Evolutionary conservation across 2,329 filamentous ascomycete species (phyloP).

Genomic region (Pestalotiopsis sp.): DNA sequence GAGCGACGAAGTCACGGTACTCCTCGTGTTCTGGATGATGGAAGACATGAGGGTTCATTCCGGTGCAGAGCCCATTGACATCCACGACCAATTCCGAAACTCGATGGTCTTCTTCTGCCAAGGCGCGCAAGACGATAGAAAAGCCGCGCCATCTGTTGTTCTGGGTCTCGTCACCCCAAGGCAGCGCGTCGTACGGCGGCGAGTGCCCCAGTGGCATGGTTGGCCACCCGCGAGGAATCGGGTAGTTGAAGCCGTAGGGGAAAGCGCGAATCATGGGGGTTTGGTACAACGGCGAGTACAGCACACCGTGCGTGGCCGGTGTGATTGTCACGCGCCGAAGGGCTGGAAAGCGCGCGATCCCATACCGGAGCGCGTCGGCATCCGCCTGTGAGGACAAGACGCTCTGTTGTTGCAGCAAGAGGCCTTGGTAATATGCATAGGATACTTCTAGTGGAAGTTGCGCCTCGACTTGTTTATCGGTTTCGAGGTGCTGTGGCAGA

Average conservation of each 20-base stretch:
- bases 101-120: conserved; percentile 24
- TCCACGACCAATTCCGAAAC: conserved; percentile 40
- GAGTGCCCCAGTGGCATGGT: background rate
- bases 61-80: conserved; percentile 28
- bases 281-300: conserved; percentile 39
- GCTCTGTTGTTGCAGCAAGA: conserved; percentile 35
- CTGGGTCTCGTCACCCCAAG: conserved; percentile 5
- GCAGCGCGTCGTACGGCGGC: background rate
- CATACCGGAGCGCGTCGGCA: conserved; percentile 33
- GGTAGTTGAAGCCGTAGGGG: conserved; percentile 41
- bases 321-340: conserved; percentile 41
- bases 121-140: conserved; percentile 26
- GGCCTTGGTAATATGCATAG: conserved; percentile 33
- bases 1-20: conserved; percentile 25
- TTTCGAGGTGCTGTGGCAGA: background rate
- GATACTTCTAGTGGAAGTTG: background rate
- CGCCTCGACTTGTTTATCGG: background rate
- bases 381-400: conserved; percentile 32
- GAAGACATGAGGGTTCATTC: conserved; percentile 35
- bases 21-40: conserved; percentile 24
- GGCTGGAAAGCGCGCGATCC: conserved; percentile 35
- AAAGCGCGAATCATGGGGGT: conserved; percentile 46
- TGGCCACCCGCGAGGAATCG: conserved; percentile 37
- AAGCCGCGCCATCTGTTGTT: conserved; percentile 35
- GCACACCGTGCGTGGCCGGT: conserved; percentile 38